These are phyloP conservation scores for Rhizopus sp. DNA, from an alignment of 371 early-diverging fungal species.

Conservation along the genomic window DNA sequence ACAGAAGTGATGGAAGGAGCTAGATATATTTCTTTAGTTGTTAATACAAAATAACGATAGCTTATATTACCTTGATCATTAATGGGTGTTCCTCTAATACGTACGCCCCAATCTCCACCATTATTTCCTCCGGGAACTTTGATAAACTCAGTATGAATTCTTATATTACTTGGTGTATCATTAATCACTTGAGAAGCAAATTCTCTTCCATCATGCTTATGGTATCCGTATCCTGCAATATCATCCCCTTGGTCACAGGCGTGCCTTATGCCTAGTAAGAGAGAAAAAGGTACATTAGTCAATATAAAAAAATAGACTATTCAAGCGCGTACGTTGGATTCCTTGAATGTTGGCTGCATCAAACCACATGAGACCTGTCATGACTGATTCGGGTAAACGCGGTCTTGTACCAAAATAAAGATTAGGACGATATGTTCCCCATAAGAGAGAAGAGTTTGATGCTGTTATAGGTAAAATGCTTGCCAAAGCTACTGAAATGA, in stretches of 20 bases:
- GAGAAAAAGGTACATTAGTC: neutral
- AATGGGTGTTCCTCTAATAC: conserved; percentile 73
- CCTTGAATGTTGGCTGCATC: conserved; percentile 61
- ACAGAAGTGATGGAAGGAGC: conserved; percentile 38
- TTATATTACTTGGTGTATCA: conserved; percentile 72
- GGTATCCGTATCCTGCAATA: conserved; percentile 83
- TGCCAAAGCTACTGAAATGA: too few relatives aligned
- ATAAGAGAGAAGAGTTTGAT: conserved; percentile 52
- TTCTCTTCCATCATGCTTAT: conserved; percentile 82
- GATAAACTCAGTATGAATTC: conserved; percentile 79
- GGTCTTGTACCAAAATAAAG: conserved; percentile 94
- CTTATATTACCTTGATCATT: conserved; percentile 32
- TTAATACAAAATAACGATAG: neutral
- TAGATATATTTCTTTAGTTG: conserved; percentile 1
- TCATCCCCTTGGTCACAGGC: conserved; percentile 87
- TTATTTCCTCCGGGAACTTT: conserved; percentile 68
- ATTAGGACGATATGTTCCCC: conserved; percentile 96
- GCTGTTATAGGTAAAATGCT: too few relatives aligned
- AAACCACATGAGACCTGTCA: conserved; percentile 95
- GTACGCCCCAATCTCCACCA: conserved; percentile 87
- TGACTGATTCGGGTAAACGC: conserved; percentile 72
- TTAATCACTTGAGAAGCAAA: conserved; percentile 80
- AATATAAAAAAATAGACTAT: neutral
- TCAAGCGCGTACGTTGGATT: conserved; percentile 46
- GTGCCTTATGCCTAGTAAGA: conserved; percentile 70